Conservation (phyloP, 495 filamentous ascomycete species). For the Annulohypoxylon maeteangense region DNA sequence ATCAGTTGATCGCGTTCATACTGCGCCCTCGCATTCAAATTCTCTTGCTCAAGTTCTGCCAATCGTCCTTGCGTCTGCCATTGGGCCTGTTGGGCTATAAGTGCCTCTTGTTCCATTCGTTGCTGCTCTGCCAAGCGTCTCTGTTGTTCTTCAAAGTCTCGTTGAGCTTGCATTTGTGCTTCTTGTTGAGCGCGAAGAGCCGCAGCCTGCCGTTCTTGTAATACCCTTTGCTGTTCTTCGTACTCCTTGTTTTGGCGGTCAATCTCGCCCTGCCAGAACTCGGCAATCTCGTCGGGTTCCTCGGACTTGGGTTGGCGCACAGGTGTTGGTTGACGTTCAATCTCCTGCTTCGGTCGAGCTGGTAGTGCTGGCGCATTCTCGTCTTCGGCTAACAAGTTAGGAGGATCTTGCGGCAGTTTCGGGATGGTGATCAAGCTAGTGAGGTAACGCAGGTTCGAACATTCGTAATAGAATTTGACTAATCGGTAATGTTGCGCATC, state of each 20-base stretch:
- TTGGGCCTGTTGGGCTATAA: slow-evolving; percentile 85
- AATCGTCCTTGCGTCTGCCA: slow-evolving; percentile 92
- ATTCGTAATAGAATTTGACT: slow-evolving; percentile 98
- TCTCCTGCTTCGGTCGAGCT: slow-evolving; percentile 78
- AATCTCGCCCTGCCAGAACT: slow-evolving; percentile 97
- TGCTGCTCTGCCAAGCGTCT: slow-evolving; percentile 88
- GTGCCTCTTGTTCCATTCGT: slow-evolving; percentile 86
- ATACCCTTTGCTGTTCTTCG: slow-evolving; percentile 87
- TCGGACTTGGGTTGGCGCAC: slow-evolving; percentile 70
- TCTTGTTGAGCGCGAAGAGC: slow-evolving; percentile 73
- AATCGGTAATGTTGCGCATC: slow-evolving; percentile 95
- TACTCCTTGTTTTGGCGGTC: slow-evolving; percentile 91
- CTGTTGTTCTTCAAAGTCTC: slow-evolving; percentile 95
- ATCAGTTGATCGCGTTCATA: slow-evolving; percentile 97
- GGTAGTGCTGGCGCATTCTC: slow-evolving; percentile 86
- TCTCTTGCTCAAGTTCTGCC: slow-evolving; percentile 93
- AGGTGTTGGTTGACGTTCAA: slow-evolving; percentile 71
- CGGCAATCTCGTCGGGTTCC: slow-evolving; percentile 94
- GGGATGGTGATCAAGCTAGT: slow-evolving; percentile 96
- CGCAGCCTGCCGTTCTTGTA: slow-evolving; percentile 84
- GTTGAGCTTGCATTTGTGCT: slow-evolving; percentile 81
- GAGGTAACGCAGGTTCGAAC: slow-evolving; percentile 94
- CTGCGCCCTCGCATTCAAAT: slow-evolving; percentile 91
- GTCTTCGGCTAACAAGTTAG: slow-evolving; percentile 84
- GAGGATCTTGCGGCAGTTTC: slow-evolving; percentile 93